A percentile compares a stretch with the other conserved stretches of the same genome.
phyloP scores from a whole-genome alignment of 192 early-diverging fungal species.

The Chytriomyces confervae region DNA sequence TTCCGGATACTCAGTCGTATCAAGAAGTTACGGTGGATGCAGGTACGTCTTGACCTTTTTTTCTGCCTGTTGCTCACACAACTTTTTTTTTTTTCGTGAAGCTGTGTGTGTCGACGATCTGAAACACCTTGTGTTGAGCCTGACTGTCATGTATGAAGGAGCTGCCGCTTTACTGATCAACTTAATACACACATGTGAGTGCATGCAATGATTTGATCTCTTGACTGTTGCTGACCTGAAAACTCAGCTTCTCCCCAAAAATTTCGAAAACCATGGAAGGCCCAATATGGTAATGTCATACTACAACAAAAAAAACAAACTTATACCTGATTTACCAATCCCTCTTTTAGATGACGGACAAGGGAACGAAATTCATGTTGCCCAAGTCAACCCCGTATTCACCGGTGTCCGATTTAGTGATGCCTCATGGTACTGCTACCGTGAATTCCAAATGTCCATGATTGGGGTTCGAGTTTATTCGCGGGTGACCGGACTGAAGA shows the following conservation, averaged over 20 bases:
- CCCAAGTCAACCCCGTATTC: constrained; percentile 57
- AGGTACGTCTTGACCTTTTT: constrained; percentile 20
- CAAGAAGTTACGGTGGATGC: constrained; percentile 62
- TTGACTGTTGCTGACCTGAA: background rate
- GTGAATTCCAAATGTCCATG: constrained; percentile 49
- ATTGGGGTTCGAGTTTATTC: constrained; percentile 37
- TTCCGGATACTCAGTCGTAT: constrained; percentile 66
- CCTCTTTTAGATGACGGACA: constrained; percentile 58
- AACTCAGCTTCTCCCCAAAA: constrained; percentile 44
- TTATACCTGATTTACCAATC: background rate
- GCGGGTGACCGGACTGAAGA: background rate
- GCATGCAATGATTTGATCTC: background rate
- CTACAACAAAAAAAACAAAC: background rate
- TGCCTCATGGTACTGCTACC: constrained; percentile 55
- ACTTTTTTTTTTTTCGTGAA: background rate
- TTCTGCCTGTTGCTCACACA: background rate
- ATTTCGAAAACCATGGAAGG: constrained; percentile 61
- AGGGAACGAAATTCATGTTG: constrained; percentile 68
- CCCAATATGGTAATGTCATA: constrained; percentile 61
- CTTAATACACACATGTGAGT: constrained; percentile 56
- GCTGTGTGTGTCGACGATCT: constrained; percentile 50
- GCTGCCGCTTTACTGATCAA: constrained; percentile 69
- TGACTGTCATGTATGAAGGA: constrained; percentile 42
- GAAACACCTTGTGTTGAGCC: constrained; percentile 46
- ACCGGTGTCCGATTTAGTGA: constrained; percentile 65